Evolutionary conservation across 2,329 filamentous ascomycete genomes (phyloP), one percentile per base, ranked within the genome.

Genomic region (Tympanopsis confertula): DNA sequence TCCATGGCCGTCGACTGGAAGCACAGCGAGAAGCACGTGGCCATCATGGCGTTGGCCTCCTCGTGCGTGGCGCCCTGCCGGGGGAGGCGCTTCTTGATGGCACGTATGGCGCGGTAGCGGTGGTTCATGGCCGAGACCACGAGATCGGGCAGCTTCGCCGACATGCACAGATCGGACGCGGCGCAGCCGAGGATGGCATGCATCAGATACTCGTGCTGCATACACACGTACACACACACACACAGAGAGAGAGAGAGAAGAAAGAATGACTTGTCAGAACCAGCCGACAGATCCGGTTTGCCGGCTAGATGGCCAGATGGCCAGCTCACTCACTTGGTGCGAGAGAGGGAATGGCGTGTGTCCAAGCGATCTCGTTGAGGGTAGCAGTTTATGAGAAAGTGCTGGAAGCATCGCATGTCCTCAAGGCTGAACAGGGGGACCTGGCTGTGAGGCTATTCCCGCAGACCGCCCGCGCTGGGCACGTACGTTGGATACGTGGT

Each of bases 351-450:
- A 85, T 69, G 40, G 78, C 69, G 19, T 78, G 74, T 5, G 72
- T 72, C 80, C 80, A 85, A 13, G 81, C 63, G 5, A 68, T 62
- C 44, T 83, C 75, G 42, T 78, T 76, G 70, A 2, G 78, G 79
- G 47, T 74, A 75, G 45, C 73, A 78, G 24, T 66, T 62, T 19
- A 70, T 57, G 13, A 82, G 56, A 45, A 81, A 82, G 51, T 82
- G 74, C 50, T 82, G 77, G 46, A 82, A 82, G 51, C 81, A 69
- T 26, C 75, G 69, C 76, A 82, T 79, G 47, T 82, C 78, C 36
- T 74, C 68, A 39, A 77, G 47, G 38, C 64, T 74, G 49, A 78
- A 78, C 0, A 76, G 53, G 3, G 69, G 71, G n/a, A 73, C 63
- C 44, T 71, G 70, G 44, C 68, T 58, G 43, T 69, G 66, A n/a